These are phyloP conservation scores for Gigaspora rosea DNA, from an alignment of 192 early-diverging fungal species.

Conservation along the genomic window DNA sequence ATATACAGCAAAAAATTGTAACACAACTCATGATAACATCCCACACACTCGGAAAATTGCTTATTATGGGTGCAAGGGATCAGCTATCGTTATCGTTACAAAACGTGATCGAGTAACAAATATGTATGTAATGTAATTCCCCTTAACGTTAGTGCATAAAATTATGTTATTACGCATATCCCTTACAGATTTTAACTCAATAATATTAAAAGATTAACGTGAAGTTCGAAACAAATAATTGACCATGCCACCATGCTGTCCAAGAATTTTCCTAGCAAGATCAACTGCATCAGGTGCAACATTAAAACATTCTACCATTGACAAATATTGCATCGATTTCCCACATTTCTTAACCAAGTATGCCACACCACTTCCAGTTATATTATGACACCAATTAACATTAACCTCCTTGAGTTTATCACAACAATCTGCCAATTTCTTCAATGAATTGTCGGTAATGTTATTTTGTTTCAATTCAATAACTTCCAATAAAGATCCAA, in stretches of 20 bases:
- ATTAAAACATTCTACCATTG: neutral
- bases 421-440: neutral
- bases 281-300: neutral
- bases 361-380: slow-evolving; percentile 6
- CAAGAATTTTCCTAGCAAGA: neutral
- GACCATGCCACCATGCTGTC: neutral
- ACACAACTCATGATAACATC: no score
- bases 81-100: no score
- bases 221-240: neutral
- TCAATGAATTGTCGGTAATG: slow-evolving; percentile 3
- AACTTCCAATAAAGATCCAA: neutral
- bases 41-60: no score
- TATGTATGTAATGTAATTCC: no score
- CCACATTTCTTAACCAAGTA: neutral
- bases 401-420: neutral
- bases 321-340: neutral
- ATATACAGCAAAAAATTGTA: no score
- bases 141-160: no score
- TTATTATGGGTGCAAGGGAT: no score
- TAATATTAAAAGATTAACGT: no score
- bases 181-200: no score
- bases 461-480: slow-evolving; percentile 14
- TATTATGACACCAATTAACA: neutral
- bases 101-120: no score
- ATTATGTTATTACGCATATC: no score